phyloP scores from a whole-genome alignment of 768 basidiomycete genomes.

The Filobasidium wieringae region DNA sequence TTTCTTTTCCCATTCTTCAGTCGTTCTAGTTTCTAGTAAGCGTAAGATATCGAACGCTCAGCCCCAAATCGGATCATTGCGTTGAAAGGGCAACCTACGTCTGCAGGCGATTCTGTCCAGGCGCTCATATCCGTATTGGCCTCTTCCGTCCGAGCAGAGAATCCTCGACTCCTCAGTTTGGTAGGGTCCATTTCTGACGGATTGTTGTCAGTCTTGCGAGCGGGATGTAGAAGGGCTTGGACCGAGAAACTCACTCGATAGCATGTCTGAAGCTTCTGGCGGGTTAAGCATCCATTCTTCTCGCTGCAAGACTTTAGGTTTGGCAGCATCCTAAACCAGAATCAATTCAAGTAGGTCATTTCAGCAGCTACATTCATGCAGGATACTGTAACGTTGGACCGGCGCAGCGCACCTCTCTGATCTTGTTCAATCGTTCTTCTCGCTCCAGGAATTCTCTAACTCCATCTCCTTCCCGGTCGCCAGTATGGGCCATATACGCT shows the following conservation, averaged over 20 bases:
- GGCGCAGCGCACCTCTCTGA: conserved; percentile 45
- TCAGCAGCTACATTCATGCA: too few species aligned
- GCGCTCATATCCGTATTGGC: conserved; percentile 52
- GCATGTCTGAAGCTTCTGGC: conserved; percentile 65
- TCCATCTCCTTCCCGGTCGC: conserved; percentile 44
- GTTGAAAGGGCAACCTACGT: conserved; percentile 35
- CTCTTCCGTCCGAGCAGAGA: conserved; percentile 44
- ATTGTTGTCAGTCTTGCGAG: background rate
- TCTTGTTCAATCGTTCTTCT: conserved; percentile 64
- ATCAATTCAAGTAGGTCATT: background rate
- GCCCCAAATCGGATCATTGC: background rate
- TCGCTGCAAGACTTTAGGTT: conserved; percentile 65
- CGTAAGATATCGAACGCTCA: background rate
- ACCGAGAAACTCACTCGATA: conserved; percentile 49
- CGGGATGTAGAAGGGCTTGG: background rate
- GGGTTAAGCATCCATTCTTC: conserved; percentile 99
- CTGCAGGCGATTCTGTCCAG: conserved; percentile 96
- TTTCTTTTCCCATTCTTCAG: conserved; percentile 71
- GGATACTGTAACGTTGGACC: background rate
- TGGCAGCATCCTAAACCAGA: conserved; percentile 52
- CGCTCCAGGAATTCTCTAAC: conserved; percentile 72
- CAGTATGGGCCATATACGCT: conserved; percentile 44
- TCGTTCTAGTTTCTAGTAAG: conserved; percentile 55
- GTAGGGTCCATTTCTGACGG: conserved; percentile 68
- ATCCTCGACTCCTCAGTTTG: conserved; percentile 55